Evolutionary conservation across 192 early-diverging fungal genomes (phyloP).

Genomic region (Paraglomus occultum): DNA sequence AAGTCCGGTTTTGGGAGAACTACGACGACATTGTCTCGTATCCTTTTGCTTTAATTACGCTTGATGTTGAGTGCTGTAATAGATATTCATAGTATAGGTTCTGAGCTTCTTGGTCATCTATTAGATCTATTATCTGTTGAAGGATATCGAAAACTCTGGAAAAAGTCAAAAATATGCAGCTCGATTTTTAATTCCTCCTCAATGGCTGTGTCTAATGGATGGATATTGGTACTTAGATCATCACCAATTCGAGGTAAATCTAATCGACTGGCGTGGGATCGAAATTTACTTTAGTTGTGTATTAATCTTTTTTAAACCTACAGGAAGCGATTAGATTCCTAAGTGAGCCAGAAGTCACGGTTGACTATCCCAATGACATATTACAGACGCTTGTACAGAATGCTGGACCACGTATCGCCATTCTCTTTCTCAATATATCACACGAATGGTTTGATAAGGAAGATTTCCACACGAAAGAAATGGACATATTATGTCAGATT

Average conservation of each 20-base stretch:
- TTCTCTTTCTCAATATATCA: not conserved
- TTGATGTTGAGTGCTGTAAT: too few species aligned
- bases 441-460: not conserved
- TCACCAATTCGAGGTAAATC: not conserved
- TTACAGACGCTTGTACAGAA: not conserved
- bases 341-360: not conserved
- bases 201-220: constrained; percentile 5
- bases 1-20: not conserved
- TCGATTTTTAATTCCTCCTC: not conserved
- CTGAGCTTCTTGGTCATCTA: too few species aligned
- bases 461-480: not conserved
- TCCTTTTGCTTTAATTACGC: not conserved
- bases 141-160: not conserved
- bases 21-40: not conserved
- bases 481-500: not conserved
- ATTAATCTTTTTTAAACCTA: too few species aligned
- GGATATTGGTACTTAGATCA: constrained; percentile 17
- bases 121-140: constrained; percentile 2
- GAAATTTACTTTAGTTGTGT: too few species aligned
- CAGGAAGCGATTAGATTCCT: constrained; percentile 6
- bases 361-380: not conserved
- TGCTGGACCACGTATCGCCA: not conserved
- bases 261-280: too few species aligned
- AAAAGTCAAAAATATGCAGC: constrained; percentile 5
- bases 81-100: too few species aligned